A percentile compares a stretch with the other conserved stretches of the same genome.
These are phyloP conservation scores for Talaromyces sp. DNA, from an alignment of 2,329 filamentous ascomycete species.

Conservation along the genomic window DNA sequence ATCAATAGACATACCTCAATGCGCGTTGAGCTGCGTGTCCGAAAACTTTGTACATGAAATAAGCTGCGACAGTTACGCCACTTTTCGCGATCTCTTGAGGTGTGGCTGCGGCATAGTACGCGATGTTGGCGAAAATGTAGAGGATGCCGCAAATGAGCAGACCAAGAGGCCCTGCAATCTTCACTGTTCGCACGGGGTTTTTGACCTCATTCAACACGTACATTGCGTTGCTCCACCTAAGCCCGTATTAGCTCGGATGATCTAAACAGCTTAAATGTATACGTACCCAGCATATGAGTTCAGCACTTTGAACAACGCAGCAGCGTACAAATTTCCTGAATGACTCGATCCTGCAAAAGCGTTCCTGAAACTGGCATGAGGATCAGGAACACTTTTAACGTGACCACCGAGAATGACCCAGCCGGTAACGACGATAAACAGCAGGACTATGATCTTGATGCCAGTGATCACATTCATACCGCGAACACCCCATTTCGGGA, in stretches of 20 bases:
- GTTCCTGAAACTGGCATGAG: constrained; percentile 17
- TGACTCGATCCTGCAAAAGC: constrained; percentile 19
- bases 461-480: constrained; percentile 46
- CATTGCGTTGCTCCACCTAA: constrained; percentile 9
- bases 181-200: constrained; percentile 54
- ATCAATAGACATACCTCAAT: constrained; percentile 45
- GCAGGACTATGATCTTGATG: constrained; percentile 46
- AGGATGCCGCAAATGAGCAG: constrained; percentile 49
- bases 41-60: constrained; percentile 45
- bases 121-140: constrained; percentile 55
- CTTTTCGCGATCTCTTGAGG: constrained; percentile 50
- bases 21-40: constrained; percentile 38
- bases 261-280: constrained; percentile 29
- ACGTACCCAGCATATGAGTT: constrained; percentile 54
- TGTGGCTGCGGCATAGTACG: constrained; percentile 55
- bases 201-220: constrained; percentile 52
- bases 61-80: constrained; percentile 51
- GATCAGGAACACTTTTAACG: constrained; percentile 16
- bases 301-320: constrained; percentile 55
- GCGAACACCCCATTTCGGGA: constrained; percentile 39
- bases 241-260: constrained; percentile 19
- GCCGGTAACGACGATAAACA: constrained; percentile 27
- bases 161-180: constrained; percentile 51
- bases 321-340: constrained; percentile 46
- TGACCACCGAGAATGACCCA: constrained; percentile 32